Evolutionary conservation across 345 rosid genomes (phyloP), one percentile per base, ranked within the genome.

Genomic region (Ricinus communis): DNA sequence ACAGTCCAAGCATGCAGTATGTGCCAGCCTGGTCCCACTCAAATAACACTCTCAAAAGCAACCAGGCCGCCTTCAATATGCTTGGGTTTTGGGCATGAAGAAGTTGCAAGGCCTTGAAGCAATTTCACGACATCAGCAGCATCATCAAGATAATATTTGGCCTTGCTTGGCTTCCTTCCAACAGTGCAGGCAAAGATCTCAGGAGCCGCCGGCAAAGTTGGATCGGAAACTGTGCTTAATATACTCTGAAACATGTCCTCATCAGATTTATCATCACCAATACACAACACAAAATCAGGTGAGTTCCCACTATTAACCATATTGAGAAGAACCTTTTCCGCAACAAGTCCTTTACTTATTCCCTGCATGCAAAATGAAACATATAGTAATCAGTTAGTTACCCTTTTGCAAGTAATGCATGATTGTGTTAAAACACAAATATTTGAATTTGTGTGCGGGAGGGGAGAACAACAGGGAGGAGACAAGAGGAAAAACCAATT

Each of bases 161-260:
- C 98, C 78, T 88, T 93, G 87, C 98, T 93, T 31, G 97, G 96
- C 70, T 92, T 92, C 62, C 73, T 84, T 71, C 98, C 96, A 24
- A 90, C 90, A 0, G 96, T 93, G 86, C 98, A 90, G 14, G 98
- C 98, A 41, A 88, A 88, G 25, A 93, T 86, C 78, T 93, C 96
- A 0, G 93, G 96, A 71, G 81, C 65, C 53, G 52, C 65, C n/a
- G 87, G 88, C 69, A 85, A 77, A 33, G 86, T 83, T 4, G 88
- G 82, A 74, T 76, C 62, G 38, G 85, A 78, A 66, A 82, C 80
- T n/a, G 83, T 80, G 74, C 79, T 82, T 49, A 79, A 74, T 77
- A 90, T 87, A 82, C 92, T 88, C 79, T 90, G 87, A 71, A 93
- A 93, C 97, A 92, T 92, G 80, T 92, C 97, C 68, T 92, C 96